Evolutionary conservation across 106 monocot genomes (phyloP), one percentile per base, ranked within the genome.

Genomic region (Apostasia shenzhenica): DNA sequence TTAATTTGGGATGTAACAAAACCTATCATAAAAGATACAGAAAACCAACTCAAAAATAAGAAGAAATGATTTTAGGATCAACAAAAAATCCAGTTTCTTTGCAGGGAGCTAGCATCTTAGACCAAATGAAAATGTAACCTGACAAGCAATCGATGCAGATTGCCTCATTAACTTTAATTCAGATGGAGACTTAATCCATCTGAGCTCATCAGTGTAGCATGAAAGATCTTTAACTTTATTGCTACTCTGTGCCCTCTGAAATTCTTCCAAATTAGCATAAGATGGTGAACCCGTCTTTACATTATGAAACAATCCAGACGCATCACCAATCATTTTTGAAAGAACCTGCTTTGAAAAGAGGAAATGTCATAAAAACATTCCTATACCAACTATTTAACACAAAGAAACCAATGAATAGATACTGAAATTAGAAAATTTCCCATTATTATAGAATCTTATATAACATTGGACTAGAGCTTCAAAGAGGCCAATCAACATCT

Each of bases 71-170:
- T 42, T 8, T 1, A 1, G 1, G 44, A 3, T 11, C 42, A 4
- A 47, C 3, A 8, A 47, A 13, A 5, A n/a, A 45, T 7, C 14
- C 65, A 65, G 13, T 46, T 10, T 14, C 65, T 47, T 8, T 8
- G 26, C 11, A 51, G 26, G 52, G 7, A 52, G 10, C 4, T 52
- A 49, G 51, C 50, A 37, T 48, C 26, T 50, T 38, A 67, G 46
- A 64, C 48, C 47, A 64, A 47, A 50, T 39, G 14, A 39, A 51
- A 51, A 49, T 67, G 9, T 38, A 50, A 95, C 94, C 78, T 95
- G 92, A 61, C 92, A 95, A 49, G 86, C 89, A 74, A 95, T 89
- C 37, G 95, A 83, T 68, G 95, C 92, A 73, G 92, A 84, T 64
- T 89, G 75, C 51, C 77, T 89, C 95, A 97, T 97, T 72, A 97